Evolutionary conservation across 2,329 filamentous ascomycete species (phyloP), one percentile per base, ranked within the genome.

Genomic region (Trichoderma citrinoviride): DNA sequence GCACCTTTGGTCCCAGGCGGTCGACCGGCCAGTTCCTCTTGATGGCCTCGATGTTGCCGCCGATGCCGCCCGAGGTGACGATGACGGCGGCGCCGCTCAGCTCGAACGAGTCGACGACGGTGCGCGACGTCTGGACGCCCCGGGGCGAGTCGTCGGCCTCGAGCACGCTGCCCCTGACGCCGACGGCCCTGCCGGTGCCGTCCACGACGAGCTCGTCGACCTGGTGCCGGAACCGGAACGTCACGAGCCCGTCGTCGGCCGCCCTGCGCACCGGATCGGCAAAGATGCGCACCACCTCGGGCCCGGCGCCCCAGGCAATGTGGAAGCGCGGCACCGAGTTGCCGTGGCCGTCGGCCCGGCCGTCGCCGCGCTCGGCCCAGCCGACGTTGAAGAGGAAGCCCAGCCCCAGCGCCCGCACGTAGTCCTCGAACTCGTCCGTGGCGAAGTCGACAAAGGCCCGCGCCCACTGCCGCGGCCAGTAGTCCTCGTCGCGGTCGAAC

Each of bases 251-350:
- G 58, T 80, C 80, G 70, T 80, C 77, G 41, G 79, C 84, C 0
- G 84, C 84, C 66, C 76, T 79, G 64, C 77, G 72, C 3, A 87
- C 83, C 1, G 86, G 86, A 58, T 87, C 83, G 2, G 74, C 77
- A 69, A 88, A 88, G 3, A 85, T 77, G 17, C 83, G 77, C 57
- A 88, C 85, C 1, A 87, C 78, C 72, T 87, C 85, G 4, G 85
- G 85, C 0, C 86, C 86, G 0, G 84, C 83, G 3, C 86, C 85
- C 86, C 85, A 88, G 0, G 83, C 82, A 33, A 87, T 65, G 71
- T 88, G 85, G 70, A 88, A 88, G n/a, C 86, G 73, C 2, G 86
- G 86, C 1, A 88, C 85, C 14, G 83, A 84, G 71, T 88, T 88
- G 5, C 86, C 86, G 70, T 87, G 85, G 2, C 85, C 85, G 4